These are phyloP conservation scores for Populus hybrid DNA, from an alignment of 441 rosid genomes.

Conservation along the genomic window DNA sequence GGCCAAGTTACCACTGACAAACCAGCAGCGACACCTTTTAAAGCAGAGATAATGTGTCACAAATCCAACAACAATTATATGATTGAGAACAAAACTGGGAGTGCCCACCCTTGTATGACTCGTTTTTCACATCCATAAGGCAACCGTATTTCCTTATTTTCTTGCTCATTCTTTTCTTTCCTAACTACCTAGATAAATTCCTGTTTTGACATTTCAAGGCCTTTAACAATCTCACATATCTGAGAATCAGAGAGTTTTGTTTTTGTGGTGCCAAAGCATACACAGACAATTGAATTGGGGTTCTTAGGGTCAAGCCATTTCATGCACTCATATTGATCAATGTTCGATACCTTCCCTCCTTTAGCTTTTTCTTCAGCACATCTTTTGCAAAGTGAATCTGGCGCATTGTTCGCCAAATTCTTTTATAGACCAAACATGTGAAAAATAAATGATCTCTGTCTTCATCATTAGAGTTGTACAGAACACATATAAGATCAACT, in stretches of 20 bases:
- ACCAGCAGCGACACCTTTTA: constrained; percentile 13
- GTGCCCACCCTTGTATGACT: constrained; percentile 13
- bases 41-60: constrained; percentile 2
- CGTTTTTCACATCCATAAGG: constrained; percentile 4
- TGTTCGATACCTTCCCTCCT: constrained; percentile 22
- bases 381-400: constrained; percentile 28
- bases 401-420: constrained; percentile 19
- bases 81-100: constrained; percentile 13
- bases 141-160: background rate
- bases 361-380: background rate
- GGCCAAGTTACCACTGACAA: constrained; percentile 16
- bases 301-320: constrained; percentile 10
- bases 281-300: too few relatives aligned
- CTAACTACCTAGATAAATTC: constrained; percentile 10
- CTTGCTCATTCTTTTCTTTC: background rate
- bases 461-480: too few relatives aligned
- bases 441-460: background rate
- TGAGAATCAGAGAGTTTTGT: background rate
- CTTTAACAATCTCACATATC: constrained; percentile 3
- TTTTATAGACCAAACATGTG: background rate
- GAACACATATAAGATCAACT: too few relatives aligned
- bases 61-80: constrained; percentile 5
- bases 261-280: constrained; percentile 3
- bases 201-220: constrained; percentile 1
- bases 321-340: constrained; percentile 19